Evolutionary conservation across 1,139 yeast species (phyloP), one percentile per base, ranked within the genome.

Genomic region (Magnusiomyces ingens): DNA sequence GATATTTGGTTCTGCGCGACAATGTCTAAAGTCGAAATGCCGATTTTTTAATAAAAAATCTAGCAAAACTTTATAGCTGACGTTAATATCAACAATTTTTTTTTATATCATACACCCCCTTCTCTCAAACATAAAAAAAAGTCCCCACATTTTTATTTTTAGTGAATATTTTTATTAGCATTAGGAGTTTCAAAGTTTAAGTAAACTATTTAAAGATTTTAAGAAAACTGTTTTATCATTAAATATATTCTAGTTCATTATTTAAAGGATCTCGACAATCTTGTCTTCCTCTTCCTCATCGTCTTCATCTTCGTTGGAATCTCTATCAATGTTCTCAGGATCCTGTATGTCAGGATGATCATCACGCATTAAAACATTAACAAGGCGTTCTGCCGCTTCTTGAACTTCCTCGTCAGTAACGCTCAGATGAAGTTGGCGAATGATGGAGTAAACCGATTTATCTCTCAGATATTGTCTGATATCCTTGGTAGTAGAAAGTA

Each of bases 361-460:
- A 63, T 91, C 98, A 74, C 98, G 82, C 91, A 85, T 85, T 59
- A 90, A 75, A 84, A 88, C 79, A 66, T 90, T 91, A 18, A 89
- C 98, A n/a, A 66, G 61, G 12, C 71, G 60, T 54, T 69, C 74
- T 50, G 72, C 67, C 1, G 64, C 60, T 47, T 86, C 95, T 44
- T 76, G 75, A 18, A 89, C 77, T 22, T 78, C 79, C 49, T 85
- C 93, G 52, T 82, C 79, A 13, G 81, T 79, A 4, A 76, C 72
- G 46, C 78, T 82, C 64, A 85, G 82, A 65, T 93, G 96, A 52
- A 93, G 74, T 69, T 88, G 96, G 65, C 95, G 82, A 50, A 93
- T 75, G 57, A 93, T 69, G 17, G 95, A 85, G 66, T 93, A 93
- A 1, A 87, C 95, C 2, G 90, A 78, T 66, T 85, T 87, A 35